A percentile compares a stretch with the other conserved stretches of the same genome.
Evolutionary conservation across 495 filamentous ascomycete genomes (phyloP).

Genomic region (Trichocladium antarcticum): DNA sequence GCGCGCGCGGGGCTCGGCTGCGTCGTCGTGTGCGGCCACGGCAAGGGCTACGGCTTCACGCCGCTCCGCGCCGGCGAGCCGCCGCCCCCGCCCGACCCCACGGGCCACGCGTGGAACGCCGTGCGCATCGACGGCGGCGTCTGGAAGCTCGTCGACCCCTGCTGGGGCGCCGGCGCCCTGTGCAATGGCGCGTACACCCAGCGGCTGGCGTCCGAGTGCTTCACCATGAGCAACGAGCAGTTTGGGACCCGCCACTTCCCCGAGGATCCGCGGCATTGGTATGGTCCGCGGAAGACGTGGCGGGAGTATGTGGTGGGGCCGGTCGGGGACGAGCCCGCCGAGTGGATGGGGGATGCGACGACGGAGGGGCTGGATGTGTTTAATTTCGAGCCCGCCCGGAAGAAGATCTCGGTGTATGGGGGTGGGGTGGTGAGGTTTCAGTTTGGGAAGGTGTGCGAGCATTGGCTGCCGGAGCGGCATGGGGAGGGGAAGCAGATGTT

Average conservation of each 20-base stretch:
- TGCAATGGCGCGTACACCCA: conserved; percentile 46
- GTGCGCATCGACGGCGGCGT: conserved; percentile 71
- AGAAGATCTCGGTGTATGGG: conserved; percentile 43
- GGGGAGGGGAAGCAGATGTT: conserved; percentile 51
- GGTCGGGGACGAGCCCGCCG: conserved; percentile 32
- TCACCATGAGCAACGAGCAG: conserved; percentile 69
- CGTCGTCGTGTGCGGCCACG: conserved; percentile 63
- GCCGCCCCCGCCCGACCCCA: conserved; percentile 44
- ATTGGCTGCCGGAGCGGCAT: conserved; percentile 61
- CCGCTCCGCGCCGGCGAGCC: conserved; percentile 43
- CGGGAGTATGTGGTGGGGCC: conserved; percentile 62
- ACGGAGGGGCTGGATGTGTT: conserved; percentile 54
- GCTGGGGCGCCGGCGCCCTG: conserved; percentile 79
- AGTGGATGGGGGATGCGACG: conserved; percentile 41
- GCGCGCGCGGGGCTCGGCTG: conserved; percentile 60
- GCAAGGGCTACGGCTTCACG: conserved; percentile 70
- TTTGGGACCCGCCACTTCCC: conserved; percentile 79
- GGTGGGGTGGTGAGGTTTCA: conserved; percentile 51
- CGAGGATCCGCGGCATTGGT: conserved; percentile 52
- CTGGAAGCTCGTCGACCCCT: conserved; percentile 87
- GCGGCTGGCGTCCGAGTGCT: conserved; percentile 55
- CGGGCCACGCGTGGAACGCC: conserved; percentile 81
- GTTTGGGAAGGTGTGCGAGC: conserved; percentile 61
- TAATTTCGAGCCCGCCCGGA: conserved; percentile 48
- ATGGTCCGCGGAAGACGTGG: conserved; percentile 46